These are phyloP conservation scores for Sextonia rubra DNA, from an alignment of 164 flowering plant species.

Conservation along the genomic window DNA sequence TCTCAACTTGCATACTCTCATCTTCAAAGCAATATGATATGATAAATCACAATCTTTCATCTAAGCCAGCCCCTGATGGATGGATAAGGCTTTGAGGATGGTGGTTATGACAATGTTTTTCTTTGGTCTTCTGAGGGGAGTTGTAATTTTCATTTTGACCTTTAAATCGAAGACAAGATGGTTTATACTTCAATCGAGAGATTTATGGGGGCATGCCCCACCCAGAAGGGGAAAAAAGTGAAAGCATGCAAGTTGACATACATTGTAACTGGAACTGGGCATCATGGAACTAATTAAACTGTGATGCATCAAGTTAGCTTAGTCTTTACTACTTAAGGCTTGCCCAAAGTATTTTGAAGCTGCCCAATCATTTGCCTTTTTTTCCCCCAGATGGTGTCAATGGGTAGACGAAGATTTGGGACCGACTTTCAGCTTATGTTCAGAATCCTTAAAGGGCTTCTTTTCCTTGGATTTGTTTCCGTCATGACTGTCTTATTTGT, in stretches of 20 bases:
- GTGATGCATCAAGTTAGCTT: neutral
- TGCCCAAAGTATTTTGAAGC: neutral
- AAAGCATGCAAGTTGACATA: neutral
- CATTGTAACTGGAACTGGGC: neutral
- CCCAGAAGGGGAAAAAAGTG: neutral
- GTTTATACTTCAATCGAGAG: neutral
- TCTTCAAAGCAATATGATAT: neutral
- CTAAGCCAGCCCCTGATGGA: no score
- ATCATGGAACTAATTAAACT: neutral
- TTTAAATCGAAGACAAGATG: neutral
- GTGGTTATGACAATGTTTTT: no score
- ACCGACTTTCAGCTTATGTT: slow-evolving; percentile 97
- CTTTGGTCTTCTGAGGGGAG: no score
- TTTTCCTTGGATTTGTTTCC: slow-evolving; percentile 78
- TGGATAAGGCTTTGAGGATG: no score
- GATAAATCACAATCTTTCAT: no score
- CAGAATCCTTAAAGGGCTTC: slow-evolving; percentile 83
- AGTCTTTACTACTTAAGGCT: neutral
- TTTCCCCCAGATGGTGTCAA: slow-evolving; percentile 94
- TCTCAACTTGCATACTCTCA: neutral
- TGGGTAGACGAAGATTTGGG: slow-evolving; percentile 83
- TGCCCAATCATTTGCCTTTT: slow-evolving; percentile 7
- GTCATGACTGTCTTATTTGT: slow-evolving; percentile 85
- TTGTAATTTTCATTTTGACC: neutral
- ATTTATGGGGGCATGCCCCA: no score